Base-by-base conservation (phyloP, 306 rosid genomes). In the Leucaena leucocephala region DNA sequence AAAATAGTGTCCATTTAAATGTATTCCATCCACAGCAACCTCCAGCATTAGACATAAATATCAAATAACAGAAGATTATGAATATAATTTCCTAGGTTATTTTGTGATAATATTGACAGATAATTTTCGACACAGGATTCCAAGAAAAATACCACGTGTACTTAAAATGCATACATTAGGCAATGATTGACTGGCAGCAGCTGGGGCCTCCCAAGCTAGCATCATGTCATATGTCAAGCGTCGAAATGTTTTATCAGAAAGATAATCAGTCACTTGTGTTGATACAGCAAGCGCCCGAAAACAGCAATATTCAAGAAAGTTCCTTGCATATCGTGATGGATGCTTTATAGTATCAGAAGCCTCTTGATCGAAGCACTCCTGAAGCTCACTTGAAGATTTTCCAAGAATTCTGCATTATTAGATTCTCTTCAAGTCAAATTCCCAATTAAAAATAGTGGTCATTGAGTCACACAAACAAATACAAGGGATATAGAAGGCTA, bases 161-260 rank as follows among this genome's bases (percentile, higher is more conserved):
- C 19, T 80, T 74, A 9, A 59, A 19, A 78, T 76, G 76, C 97
- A 80, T 87, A 91, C 99, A 83, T 83, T 82, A 76, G 76, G 82
- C 81, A 87, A 57, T 75, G 99, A 92, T 75, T 85, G 88, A 87
- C 93, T 90, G 63, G 89, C 80, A 59, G 89, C 86, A 80, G 93
- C 91, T 0, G 98, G 98, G 80, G 80, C 84, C 85, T 96, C 99
- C 99, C 98, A 96, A 76, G 97, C 99, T 72, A 96, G 49, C 99
- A 96, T 96, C 94, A 96, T 91, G 88, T 93, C 97, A 70, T 46
- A 96, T 33, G 96, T 90, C 81, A 93, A 84, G 71, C 90, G 97
- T 72, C 99, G 93, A 54, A 96, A 91, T 22, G 75, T 85, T 84
- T 90, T 96, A 82, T 91, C 97, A 69, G 88, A 88, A 78, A 96